These are phyloP conservation scores for Podosphaera xanthii DNA, from an alignment of 2,329 filamentous ascomycete species.

Conservation along the genomic window DNA sequence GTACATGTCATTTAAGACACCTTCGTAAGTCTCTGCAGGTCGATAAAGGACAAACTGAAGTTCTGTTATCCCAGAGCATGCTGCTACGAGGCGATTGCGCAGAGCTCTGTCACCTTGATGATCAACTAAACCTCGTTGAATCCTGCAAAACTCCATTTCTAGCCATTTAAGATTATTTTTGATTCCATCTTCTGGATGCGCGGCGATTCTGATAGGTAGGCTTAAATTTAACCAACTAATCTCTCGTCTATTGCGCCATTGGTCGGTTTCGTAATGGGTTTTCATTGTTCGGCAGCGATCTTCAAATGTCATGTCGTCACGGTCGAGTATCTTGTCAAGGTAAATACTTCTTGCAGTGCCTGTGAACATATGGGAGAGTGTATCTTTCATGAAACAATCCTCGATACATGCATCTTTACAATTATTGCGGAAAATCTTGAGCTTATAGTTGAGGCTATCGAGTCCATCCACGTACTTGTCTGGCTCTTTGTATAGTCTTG, in stretches of 20 bases:
- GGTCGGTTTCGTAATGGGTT: not conserved
- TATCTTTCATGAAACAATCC: not conserved
- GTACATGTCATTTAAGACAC: not conserved
- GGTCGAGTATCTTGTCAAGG: not conserved
- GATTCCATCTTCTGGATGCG: not conserved
- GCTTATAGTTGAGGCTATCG: not conserved
- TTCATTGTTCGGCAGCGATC: not conserved
- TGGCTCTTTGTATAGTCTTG: too few species aligned
- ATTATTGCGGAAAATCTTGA: not conserved
- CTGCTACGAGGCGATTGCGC: not conserved
- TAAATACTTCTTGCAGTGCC: not conserved
- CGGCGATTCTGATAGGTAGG: not conserved
- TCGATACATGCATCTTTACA: not conserved
- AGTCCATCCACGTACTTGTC: too few species aligned
- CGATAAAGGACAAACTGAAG: not conserved
- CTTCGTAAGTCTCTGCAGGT: not conserved
- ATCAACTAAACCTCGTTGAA: not conserved
- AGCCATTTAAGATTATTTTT: not conserved
- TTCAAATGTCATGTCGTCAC: slow-evolving; percentile 1
- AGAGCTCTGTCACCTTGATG: not conserved
- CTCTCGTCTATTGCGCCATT: not conserved
- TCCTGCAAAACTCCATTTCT: slow-evolving; percentile 1
- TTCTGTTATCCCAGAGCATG: not conserved
- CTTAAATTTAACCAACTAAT: not conserved
- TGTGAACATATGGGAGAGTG: not conserved